phyloP scores from a whole-genome alignment of 2,329 filamentous ascomycete genomes.

The Malbranchea zuffiana region DNA sequence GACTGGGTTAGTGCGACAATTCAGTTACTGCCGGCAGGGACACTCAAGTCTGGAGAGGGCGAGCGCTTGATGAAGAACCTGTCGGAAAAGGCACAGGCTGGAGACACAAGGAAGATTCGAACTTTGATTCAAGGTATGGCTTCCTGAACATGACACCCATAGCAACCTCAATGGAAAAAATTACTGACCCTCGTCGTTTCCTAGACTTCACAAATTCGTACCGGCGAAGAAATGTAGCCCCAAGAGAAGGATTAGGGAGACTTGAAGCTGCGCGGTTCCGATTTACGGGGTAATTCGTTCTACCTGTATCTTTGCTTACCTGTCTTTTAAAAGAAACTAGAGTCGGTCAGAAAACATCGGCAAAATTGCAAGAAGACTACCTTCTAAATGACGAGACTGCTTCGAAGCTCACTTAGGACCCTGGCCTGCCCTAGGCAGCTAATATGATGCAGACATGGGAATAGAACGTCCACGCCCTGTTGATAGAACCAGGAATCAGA shows the following conservation, averaged over 20 bases:
- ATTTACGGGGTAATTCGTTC: constrained; percentile 56
- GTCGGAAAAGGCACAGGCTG: constrained; percentile 59
- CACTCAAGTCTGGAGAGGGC: constrained; percentile 67
- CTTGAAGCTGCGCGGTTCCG: constrained; percentile 80
- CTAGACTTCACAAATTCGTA: constrained; percentile 90
- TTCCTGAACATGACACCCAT: background rate
- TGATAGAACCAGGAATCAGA: too few species aligned
- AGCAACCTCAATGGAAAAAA: background rate
- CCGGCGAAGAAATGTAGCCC: constrained; percentile 86
- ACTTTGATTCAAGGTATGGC: constrained; percentile 58
- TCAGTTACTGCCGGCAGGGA: constrained; percentile 69
- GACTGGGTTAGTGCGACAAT: constrained; percentile 77
- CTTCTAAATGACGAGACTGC: too few species aligned
- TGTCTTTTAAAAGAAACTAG: too few species aligned
- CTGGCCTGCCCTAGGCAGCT: too few species aligned
- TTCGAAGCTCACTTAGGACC: too few species aligned
- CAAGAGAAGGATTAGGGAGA: constrained; percentile 76
- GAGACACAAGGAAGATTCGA: constrained; percentile 67
- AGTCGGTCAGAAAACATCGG: too few species aligned
- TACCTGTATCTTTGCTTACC: too few species aligned
- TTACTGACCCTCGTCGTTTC: background rate
- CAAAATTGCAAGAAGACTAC: too few species aligned
- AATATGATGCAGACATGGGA: too few species aligned
- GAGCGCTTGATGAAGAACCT: constrained; percentile 73
- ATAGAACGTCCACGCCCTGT: too few species aligned